Evolutionary conservation across 768 basidiomycete species (phyloP).

Genomic region (Tephrocybe rancida): DNA sequence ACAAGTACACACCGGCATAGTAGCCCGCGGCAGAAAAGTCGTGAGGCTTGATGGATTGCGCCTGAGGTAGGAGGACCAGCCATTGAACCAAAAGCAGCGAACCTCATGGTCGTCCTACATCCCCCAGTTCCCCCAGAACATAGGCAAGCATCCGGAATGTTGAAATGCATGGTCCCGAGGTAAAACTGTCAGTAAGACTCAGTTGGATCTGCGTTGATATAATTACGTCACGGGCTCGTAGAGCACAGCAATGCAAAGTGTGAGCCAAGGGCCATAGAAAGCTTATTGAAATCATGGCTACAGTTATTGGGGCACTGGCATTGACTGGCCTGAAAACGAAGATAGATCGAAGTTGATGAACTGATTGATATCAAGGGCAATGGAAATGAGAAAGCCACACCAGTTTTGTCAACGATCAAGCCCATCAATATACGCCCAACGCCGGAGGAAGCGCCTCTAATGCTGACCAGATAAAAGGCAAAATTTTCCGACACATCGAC

Average conservation of each 20-base stretch:
- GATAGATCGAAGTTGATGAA: slow-evolving; percentile 17
- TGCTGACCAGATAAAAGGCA: slow-evolving; percentile 59
- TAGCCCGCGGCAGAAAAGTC: slow-evolving; percentile 46
- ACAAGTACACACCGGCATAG: slow-evolving; percentile 49
- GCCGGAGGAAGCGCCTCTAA: slow-evolving; percentile 60
- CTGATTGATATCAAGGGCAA: background rate
- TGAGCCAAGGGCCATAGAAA: background rate
- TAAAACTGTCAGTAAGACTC: slow-evolving; percentile 42
- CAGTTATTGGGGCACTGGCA: background rate
- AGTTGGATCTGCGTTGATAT: background rate
- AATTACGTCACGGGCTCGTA: slow-evolving; percentile 51
- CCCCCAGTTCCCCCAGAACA: slow-evolving; percentile 49
- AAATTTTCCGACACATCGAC: slow-evolving; percentile 48
- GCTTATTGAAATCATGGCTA: background rate
- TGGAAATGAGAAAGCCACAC: slow-evolving; percentile 22
- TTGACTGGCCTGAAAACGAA: slow-evolving; percentile 49
- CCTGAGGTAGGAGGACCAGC: slow-evolving; percentile 67
- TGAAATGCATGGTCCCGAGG: slow-evolving; percentile 54
- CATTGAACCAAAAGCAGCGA: slow-evolving; percentile 55
- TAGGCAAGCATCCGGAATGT: slow-evolving; percentile 49
- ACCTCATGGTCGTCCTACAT: slow-evolving; percentile 58
- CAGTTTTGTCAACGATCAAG: slow-evolving; percentile 48
- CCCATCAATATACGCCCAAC: slow-evolving; percentile 56
- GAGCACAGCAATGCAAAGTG: slow-evolving; percentile 45
- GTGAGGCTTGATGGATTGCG: slow-evolving; percentile 48